Conservation (phyloP, 441 rosid species). For the Metrosideros polymorpha region DNA sequence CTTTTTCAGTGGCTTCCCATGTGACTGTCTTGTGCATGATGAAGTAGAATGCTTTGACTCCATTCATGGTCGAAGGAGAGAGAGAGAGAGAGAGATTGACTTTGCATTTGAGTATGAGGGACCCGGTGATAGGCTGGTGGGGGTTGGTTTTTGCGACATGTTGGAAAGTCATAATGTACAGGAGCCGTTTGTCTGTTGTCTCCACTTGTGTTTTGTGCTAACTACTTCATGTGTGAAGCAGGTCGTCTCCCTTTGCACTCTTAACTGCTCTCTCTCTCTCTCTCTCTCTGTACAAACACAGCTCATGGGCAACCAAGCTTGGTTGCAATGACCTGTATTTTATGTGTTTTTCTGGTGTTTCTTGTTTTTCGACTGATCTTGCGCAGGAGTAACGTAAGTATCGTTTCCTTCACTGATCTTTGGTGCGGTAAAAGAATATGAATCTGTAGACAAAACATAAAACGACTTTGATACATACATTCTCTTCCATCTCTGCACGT, state of each 20-base stretch:
- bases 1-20: background rate
- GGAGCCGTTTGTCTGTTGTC: slow-evolving; percentile 15
- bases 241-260: slow-evolving; percentile 18
- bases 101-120: background rate
- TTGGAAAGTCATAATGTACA: background rate
- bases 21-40: background rate
- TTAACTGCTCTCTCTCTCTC: background rate
- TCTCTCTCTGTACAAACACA: background rate
- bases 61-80: background rate
- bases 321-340: background rate
- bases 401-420: background rate
- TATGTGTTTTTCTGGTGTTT: background rate
- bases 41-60: background rate
- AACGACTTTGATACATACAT: background rate
- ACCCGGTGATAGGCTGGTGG: background rate
- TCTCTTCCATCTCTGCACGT: background rate
- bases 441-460: background rate
- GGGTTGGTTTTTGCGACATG: background rate
- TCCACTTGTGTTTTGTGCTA: slow-evolving; percentile 5
- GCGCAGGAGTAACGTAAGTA: background rate
- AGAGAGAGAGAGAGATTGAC: background rate
- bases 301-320: background rate
- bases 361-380: background rate
- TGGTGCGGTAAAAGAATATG: background rate
- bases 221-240: slow-evolving; percentile 5